Percentiles rank a stretch among this genome's conserved stretches.
These are phyloP conservation scores for Termitomyces sp. DNA, from an alignment of 768 basidiomycete species.

Conservation along the genomic window DNA sequence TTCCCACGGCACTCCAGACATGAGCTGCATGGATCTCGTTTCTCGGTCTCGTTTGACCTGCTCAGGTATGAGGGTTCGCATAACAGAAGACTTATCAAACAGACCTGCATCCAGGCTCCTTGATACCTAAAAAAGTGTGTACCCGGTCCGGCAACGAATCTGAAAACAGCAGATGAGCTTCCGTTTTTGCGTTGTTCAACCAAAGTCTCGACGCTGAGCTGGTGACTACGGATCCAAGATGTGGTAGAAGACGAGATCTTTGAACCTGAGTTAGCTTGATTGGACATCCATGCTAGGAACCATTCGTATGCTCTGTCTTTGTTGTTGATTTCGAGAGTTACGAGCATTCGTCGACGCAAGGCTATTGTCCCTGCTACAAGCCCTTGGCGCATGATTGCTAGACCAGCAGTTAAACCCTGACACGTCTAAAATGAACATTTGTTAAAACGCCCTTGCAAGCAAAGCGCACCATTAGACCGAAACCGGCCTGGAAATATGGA, in stretches of 20 bases:
- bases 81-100: conserved; percentile 5
- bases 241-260: conserved; percentile 22
- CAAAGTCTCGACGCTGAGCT: conserved; percentile 91
- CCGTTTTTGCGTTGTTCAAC: conserved; percentile 90
- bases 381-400: conserved; percentile 71
- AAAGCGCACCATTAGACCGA: conserved; percentile 83
- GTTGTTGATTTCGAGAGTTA: conserved; percentile 93
- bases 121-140: conserved; percentile 88
- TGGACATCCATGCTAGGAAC: conserved; percentile 96
- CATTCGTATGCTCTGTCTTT: conserved; percentile 94
- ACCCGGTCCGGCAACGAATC: conserved; percentile 93
- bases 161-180: conserved; percentile 84
- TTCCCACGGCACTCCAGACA: conserved; percentile 95
- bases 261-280: conserved; percentile 40
- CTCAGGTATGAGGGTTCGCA: conserved; percentile 6
- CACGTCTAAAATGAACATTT: neutral
- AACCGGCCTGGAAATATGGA: conserved; percentile 97
- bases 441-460: neutral
- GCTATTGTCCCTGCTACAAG: conserved; percentile 64
- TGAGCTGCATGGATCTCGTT: conserved; percentile 85
- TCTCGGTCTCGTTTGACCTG: conserved; percentile 95
- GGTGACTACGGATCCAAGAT: conserved; percentile 73
- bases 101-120: conserved; percentile 94
- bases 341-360: conserved; percentile 85
- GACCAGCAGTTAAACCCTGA: conserved; percentile 87